Evolutionary conservation across 768 basidiomycete genomes (phyloP).

Genomic region (Boletus rubropictus): DNA sequence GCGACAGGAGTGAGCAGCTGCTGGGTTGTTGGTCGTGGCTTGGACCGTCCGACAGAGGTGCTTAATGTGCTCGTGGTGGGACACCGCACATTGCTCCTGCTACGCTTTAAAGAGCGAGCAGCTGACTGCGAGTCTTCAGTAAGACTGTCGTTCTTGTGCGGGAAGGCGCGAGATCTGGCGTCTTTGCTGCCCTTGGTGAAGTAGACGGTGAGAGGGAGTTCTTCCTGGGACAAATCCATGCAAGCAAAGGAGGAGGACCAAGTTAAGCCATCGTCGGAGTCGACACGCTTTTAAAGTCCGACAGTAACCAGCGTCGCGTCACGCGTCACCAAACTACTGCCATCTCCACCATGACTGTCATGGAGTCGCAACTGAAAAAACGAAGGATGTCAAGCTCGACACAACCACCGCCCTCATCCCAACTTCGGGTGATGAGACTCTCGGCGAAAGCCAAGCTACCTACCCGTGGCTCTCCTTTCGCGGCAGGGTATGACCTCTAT

Average conservation of each 20-base stretch:
- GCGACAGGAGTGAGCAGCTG: conserved; percentile 25
- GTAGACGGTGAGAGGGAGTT: conserved; percentile 29
- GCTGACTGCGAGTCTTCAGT: conserved; percentile 2
- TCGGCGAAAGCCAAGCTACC: conserved; percentile 80
- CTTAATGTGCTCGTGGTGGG: neutral
- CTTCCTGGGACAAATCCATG: conserved; percentile 31
- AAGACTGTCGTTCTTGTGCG: conserved; percentile 4
- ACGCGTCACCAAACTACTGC: neutral
- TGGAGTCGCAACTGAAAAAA: conserved; percentile 50
- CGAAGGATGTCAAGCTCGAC: conserved; percentile 50
- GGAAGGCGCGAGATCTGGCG: neutral
- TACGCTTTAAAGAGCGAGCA: conserved; percentile 17
- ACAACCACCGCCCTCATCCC: conserved; percentile 34
- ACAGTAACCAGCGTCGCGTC: conserved; percentile 19
- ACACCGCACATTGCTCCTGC: conserved; percentile 4
- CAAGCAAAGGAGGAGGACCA: neutral
- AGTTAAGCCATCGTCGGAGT: conserved; percentile 29
- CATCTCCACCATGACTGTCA: conserved; percentile 10
- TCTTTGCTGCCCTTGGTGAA: conserved; percentile 18
- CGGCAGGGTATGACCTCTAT: conserved; percentile 95
- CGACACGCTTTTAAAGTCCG: conserved; percentile 36
- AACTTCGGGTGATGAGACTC: conserved; percentile 78
- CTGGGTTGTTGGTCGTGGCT: neutral
- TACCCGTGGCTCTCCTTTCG: conserved; percentile 76
- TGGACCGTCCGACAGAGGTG: conserved; percentile 1